Percentiles rank a stretch among this genome's conserved stretches.
These are phyloP conservation scores for Plasmodium gallinaceum DNA, from an alignment of 169 alveolate species.

Conservation along the genomic window DNA sequence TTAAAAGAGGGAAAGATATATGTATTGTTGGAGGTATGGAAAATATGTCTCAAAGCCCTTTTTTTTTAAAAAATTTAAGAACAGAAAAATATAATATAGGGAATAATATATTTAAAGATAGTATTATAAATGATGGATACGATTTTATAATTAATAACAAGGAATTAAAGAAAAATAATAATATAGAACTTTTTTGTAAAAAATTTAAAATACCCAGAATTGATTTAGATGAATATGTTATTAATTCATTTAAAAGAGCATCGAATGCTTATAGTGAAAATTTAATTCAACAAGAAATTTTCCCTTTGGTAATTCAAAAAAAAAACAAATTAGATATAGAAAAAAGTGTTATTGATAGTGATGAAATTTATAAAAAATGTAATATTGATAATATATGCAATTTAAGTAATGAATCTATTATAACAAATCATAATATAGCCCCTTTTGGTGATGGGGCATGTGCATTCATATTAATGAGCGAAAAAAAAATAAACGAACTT, in stretches of 20 bases:
- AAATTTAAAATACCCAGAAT: conserved; percentile 76
- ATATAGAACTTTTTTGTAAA: conserved; percentile 72
- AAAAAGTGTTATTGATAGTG: conserved; percentile 19
- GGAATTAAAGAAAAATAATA: conserved; percentile 66
- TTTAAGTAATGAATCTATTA: conserved; percentile 45
- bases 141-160: conserved; percentile 42
- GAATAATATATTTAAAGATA: conserved; percentile 76
- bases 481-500: conserved; percentile 58
- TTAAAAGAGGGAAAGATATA: conserved; percentile 77
- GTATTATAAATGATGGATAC: conserved; percentile 77
- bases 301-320: conserved; percentile 74
- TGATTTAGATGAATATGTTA: conserved; percentile 79
- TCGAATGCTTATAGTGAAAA: conserved; percentile 83
- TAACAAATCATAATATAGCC: conserved; percentile 60
- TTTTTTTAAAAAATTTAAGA: conserved; percentile 79
- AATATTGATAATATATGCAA: conserved; percentile 74
- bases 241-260: conserved; percentile 77
- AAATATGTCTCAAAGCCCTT: conserved; percentile 82
- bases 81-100: conserved; percentile 79
- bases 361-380: conserved; percentile 50
- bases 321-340: conserved; percentile 14
- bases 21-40: conserved; percentile 81
- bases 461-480: conserved; percentile 68
- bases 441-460: conserved; percentile 77
- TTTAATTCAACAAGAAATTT: conserved; percentile 81